Conservation (phyloP, 306 rosid species). For the Astragalus glycyphyllos region DNA sequence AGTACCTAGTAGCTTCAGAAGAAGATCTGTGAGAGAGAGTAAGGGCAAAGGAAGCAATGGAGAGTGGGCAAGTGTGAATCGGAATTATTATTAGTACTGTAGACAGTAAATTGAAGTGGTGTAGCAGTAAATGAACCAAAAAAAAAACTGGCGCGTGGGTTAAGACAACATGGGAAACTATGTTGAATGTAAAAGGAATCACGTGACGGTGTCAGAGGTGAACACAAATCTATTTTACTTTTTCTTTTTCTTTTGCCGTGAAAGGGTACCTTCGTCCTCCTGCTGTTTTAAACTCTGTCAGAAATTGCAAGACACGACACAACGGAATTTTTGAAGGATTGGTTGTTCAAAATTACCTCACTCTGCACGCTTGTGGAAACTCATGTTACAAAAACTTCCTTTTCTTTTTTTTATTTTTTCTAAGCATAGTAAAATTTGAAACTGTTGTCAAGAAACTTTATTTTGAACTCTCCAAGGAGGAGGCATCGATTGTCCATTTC, state of each 20-base stretch:
- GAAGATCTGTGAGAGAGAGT: constrained; percentile 48
- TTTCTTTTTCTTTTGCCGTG: not conserved
- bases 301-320: constrained; percentile 42
- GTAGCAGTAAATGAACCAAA: not conserved
- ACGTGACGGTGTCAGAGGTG: constrained; percentile 74
- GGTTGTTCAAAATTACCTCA: not conserved
- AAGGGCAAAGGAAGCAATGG: constrained; percentile 7
- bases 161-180: constrained; percentile 40
- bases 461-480: constrained; percentile 17
- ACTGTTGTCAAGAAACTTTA: not conserved
- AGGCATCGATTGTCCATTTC: not conserved
- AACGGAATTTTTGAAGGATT: constrained; percentile 4
- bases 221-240: constrained; percentile 35
- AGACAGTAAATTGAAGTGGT: not conserved
- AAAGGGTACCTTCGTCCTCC: constrained; percentile 32
- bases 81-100: not conserved
- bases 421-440: no score
- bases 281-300: constrained; percentile 49
- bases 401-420: not conserved
- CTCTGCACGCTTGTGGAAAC: constrained; percentile 26
- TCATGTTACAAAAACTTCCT: not conserved
- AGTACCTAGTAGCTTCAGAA: constrained; percentile 39
- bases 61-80: not conserved
- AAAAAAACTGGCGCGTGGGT: constrained; percentile 63
- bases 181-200: constrained; percentile 38